Conservation (phyloP, 305 asterid species). For the Ilex paraguariensis region DNA sequence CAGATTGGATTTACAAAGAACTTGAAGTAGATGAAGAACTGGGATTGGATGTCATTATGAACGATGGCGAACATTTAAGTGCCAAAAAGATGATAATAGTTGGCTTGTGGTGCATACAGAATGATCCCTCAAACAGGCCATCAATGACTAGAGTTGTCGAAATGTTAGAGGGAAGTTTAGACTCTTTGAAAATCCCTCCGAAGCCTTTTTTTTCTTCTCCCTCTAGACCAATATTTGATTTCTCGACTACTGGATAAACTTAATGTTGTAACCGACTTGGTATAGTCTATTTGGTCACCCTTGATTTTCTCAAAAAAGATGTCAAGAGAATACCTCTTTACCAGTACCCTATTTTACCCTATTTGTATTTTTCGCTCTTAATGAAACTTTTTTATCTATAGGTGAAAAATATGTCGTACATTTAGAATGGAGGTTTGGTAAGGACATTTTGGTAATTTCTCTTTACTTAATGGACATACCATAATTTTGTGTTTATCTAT, state of each 20-base stretch:
- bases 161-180: slow-evolving; percentile 31
- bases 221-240: not conserved
- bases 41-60: not conserved
- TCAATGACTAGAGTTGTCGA: slow-evolving; percentile 25
- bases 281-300: too few species aligned
- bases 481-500: too few species aligned
- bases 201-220: slow-evolving; percentile 25
- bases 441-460: too few species aligned
- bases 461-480: too few species aligned
- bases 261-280: too few species aligned
- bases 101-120: slow-evolving; percentile 38
- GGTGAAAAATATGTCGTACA: too few species aligned
- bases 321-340: too few species aligned
- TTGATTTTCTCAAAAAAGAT: too few species aligned
- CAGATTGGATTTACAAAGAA: slow-evolving; percentile 17
- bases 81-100: slow-evolving; percentile 18
- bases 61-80: slow-evolving; percentile 12
- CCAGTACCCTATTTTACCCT: too few species aligned
- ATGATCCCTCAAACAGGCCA: slow-evolving; percentile 24
- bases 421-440: too few species aligned
- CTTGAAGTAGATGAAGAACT: slow-evolving; percentile 10
- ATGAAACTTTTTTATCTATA: too few species aligned
- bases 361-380: too few species aligned
- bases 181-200: slow-evolving; percentile 26
- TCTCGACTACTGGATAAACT: not conserved